Percentiles rank a stretch among this genome's conserved stretches.
Evolutionary conservation across 2,329 filamentous ascomycete genomes (phyloP).

Genomic region (Phoma herbarum): DNA sequence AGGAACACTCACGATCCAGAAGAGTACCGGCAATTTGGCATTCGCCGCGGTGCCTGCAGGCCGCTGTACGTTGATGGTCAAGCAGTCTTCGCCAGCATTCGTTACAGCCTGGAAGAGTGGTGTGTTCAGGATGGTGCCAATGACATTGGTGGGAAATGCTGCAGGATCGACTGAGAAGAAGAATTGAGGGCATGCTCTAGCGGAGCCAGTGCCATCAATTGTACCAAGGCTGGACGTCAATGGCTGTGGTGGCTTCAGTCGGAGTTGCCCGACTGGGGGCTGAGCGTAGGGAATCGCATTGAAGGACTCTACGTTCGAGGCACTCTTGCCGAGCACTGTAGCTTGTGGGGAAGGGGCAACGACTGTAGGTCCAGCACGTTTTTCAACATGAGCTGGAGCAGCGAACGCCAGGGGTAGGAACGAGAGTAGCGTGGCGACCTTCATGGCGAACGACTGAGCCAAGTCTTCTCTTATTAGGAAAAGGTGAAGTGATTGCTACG

Average conservation of each 20-base stretch:
- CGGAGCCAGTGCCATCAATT: constrained; percentile 65
- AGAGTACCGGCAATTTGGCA: constrained; percentile 57
- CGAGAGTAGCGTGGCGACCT: constrained; percentile 31
- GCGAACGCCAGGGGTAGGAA: constrained; percentile 43
- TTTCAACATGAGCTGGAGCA: constrained; percentile 53
- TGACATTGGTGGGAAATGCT: constrained; percentile 47
- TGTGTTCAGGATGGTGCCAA: constrained; percentile 51
- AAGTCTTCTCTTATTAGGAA: not conserved
- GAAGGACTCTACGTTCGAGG: constrained; percentile 69
- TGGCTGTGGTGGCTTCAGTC: constrained; percentile 73
- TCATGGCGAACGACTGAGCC: constrained; percentile 36
- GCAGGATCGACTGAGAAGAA: constrained; percentile 61
- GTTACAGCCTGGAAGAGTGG: constrained; percentile 51
- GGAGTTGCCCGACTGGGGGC: constrained; percentile 70
- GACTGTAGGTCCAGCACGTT: constrained; percentile 62
- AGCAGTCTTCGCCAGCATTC: constrained; percentile 55
- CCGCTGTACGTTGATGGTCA: constrained; percentile 55
- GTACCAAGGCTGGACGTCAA: constrained; percentile 67
- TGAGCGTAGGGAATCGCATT: constrained; percentile 79
- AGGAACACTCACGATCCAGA: constrained; percentile 51
- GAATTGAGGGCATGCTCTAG: constrained; percentile 77
- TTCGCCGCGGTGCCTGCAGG: constrained; percentile 49
- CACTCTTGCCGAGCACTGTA: constrained; percentile 62
- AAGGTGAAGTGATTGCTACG: not conserved
- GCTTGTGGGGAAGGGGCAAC: constrained; percentile 61